Evolutionary conservation across 108 stramenopile species (phyloP), one percentile per base, ranked within the genome.

Genomic region (Skeletonema grethae): DNA sequence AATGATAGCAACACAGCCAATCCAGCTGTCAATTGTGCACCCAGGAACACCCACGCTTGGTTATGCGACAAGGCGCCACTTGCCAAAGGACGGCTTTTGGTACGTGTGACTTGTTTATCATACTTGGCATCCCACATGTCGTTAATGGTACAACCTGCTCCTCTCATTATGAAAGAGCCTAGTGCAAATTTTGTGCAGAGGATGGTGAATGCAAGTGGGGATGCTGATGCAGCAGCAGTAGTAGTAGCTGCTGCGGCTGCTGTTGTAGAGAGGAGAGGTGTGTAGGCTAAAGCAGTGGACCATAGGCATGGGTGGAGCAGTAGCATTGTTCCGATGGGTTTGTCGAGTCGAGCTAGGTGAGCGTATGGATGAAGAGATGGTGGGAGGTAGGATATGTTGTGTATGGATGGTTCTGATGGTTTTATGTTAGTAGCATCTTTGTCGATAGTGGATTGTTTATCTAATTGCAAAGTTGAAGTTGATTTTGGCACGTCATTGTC

Each of bases 131-230:
- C 99, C 97, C 97, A 98, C 77, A 99, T 87, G 76, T 99, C 99
- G 73, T 99, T 99, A 65, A 99, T 97, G 41, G 96, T 98, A 83
- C 99, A 99, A 10, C 99, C 97, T 20, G 96, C 95, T 16, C 95
- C 90, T 12, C 96, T 83, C 99, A 99, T 98, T 32, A 96, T 61
- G 75, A 97, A 93, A 20, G 98, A 86, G 3, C 99, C 99, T 0
- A 75, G 55, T 18, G 75, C 87, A 61, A 96, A 93, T 6, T 90
- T 63, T 2, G 80, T 73, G 36, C 90, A 69, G 7, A 93, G 67
- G 11, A 63, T 48, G 4, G 82, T 61, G 72, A 85, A 82, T 10
- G 88, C 72, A 8, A 61, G 31, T 61, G n/a, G 32, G 35, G 53
- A 8, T 13, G 24, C 13, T 22, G 56, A 36, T 16, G 56, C 20